These are phyloP conservation scores for Sextonia rubra DNA, from an alignment of 164 flowering plant species.

Conservation along the genomic window DNA sequence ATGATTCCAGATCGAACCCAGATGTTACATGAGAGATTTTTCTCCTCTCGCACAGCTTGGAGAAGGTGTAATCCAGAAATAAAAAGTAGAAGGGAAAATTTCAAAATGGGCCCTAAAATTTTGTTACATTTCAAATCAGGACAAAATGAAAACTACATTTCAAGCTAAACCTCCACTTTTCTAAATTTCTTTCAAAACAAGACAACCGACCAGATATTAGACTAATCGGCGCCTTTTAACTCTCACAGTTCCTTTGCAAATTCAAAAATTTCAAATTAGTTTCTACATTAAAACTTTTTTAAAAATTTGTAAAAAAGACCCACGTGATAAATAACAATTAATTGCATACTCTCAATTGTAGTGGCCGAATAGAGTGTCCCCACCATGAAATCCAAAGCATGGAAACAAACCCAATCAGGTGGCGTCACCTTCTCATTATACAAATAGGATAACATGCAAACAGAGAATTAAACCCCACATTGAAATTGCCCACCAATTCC, in stretches of 20 bases:
- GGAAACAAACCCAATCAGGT: constrained; percentile 43
- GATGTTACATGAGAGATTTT: too few relatives aligned
- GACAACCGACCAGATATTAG: too few relatives aligned
- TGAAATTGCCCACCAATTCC: constrained; percentile 47
- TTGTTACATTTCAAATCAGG: too few relatives aligned
- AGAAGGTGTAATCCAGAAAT: too few relatives aligned
- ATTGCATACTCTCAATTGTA: constrained; percentile 49
- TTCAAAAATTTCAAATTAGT: background rate
- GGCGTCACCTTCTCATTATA: constrained; percentile 53
- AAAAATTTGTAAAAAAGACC: background rate
- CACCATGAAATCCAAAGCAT: constrained; percentile 58
- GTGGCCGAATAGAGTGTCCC: constrained; percentile 59
- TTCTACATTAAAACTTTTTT: background rate
- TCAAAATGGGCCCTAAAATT: too few relatives aligned
- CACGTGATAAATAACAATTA: constrained; percentile 66
- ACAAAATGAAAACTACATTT: too few relatives aligned
- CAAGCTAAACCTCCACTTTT: too few relatives aligned
- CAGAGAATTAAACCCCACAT: constrained; percentile 53
- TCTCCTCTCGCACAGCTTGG: too few relatives aligned
- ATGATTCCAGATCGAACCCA: background rate
- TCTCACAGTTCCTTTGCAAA: too few relatives aligned
- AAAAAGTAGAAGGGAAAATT: too few relatives aligned
- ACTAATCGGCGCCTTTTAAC: too few relatives aligned
- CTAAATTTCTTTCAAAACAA: too few relatives aligned
- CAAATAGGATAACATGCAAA: constrained; percentile 52